These are phyloP conservation scores for Trichosanthes truncata DNA, from an alignment of 306 rosid species.

Conservation along the genomic window DNA sequence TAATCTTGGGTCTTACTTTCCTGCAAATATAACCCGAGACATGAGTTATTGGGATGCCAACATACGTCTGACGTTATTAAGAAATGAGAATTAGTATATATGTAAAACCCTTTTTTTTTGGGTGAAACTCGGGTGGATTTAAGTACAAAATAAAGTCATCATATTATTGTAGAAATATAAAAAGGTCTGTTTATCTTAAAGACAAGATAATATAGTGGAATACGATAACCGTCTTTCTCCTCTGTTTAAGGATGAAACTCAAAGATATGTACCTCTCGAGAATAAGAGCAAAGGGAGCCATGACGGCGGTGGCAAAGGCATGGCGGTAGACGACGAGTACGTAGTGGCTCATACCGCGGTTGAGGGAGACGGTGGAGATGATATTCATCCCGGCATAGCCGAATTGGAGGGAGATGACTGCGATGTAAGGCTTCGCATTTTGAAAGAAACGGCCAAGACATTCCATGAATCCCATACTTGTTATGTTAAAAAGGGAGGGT, in stretches of 20 bases:
- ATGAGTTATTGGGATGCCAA: not conserved
- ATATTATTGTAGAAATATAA: not conserved
- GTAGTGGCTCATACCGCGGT: conserved; percentile 86
- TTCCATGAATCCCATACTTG: not conserved
- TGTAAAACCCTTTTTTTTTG: no score
- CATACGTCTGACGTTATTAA: not conserved
- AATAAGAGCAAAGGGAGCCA: conserved; percentile 89
- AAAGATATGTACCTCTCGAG: conserved; percentile 54
- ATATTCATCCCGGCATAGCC: conserved; percentile 97
- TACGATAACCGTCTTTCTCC: not conserved
- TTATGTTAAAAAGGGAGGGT: not conserved
- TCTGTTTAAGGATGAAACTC: not conserved
- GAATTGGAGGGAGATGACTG: conserved; percentile 72
- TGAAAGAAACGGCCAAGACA: conserved; percentile 10
- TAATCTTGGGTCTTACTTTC: conserved; percentile 75
- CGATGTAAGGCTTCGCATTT: conserved; percentile 79
- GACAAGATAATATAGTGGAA: not conserved
- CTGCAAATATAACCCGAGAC: conserved; percentile 17
- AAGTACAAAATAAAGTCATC: not conserved
- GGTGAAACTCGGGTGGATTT: no score
- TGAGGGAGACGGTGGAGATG: conserved; percentile 72
- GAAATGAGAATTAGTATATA: not conserved
- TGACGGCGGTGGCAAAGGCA: conserved; percentile 72
- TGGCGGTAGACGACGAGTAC: conserved; percentile 88
- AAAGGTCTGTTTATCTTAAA: not conserved